Conservation (phyloP, 495 filamentous ascomycete genomes). For the Annulohypoxylon moriforme region DNA sequence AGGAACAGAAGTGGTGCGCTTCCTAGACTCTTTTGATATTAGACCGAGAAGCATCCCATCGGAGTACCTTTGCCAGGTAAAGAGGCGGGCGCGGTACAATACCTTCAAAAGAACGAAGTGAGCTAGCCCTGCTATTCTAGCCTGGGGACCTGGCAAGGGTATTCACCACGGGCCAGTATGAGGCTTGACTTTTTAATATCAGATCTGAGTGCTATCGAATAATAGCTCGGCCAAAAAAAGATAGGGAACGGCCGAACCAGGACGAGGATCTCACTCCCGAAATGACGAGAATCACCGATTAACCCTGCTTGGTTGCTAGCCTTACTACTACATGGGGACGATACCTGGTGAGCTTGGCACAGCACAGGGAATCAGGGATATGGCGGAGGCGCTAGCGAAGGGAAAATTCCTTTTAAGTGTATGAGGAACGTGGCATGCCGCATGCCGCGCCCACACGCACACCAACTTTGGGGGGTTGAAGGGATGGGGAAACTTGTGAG, state of each 20-base stretch:
- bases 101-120: not conserved
- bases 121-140: conserved; percentile 2
- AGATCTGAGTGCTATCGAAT: conserved; percentile 50
- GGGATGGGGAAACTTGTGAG: conserved; percentile 40
- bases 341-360: conserved; percentile 38
- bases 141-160: conserved; percentile 12
- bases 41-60: conserved; percentile 23
- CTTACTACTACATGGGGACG: conserved; percentile 40
- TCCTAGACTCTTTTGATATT: conserved; percentile 16
- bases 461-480: conserved; percentile 31
- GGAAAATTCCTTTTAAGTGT: conserved; percentile 44
- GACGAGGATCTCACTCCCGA: conserved; percentile 50
- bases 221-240: conserved; percentile 47
- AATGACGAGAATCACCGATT: conserved; percentile 52
- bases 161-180: conserved; percentile 31
- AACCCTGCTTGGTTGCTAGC: conserved; percentile 45
- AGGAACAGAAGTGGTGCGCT: conserved; percentile 12
- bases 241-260: conserved; percentile 42
- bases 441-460: conserved; percentile 41
- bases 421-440: conserved; percentile 47
- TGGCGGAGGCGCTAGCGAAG: conserved; percentile 38
- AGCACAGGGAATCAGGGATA: conserved; percentile 33
- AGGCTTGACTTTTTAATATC: conserved; percentile 47
- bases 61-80: not conserved
- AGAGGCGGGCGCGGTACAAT: not conserved